Conservation (phyloP, 2,329 filamentous ascomycete genomes). For the Ophiostoma sp. region DNA sequence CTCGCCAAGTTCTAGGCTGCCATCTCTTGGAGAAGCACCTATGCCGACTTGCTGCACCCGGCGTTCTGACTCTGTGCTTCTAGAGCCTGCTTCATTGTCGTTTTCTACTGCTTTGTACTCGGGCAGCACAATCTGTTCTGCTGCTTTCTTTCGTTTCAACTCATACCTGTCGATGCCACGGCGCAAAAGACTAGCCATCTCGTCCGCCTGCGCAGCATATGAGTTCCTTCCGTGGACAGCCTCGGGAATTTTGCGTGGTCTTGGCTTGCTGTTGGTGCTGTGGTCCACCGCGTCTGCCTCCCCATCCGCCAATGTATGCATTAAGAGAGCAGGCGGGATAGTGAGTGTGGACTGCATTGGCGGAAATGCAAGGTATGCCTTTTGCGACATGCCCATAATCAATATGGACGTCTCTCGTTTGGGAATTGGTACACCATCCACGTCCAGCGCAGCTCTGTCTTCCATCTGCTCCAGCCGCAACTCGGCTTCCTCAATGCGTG, state of each 20-base stretch:
- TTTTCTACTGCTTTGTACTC: slow-evolving; percentile 32
- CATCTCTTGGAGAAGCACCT: slow-evolving; percentile 28
- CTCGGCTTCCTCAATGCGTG: slow-evolving; percentile 12
- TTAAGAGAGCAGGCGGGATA: slow-evolving; percentile 45
- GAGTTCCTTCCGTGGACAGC: slow-evolving; percentile 36
- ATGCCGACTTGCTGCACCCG: slow-evolving; percentile 30
- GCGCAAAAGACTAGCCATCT: slow-evolving; percentile 45
- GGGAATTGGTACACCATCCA: background rate
- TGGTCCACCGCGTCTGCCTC: slow-evolving; percentile 13
- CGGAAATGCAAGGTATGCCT: slow-evolving; percentile 45
- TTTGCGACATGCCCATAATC: slow-evolving; percentile 33
- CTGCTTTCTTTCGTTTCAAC: slow-evolving; percentile 38
- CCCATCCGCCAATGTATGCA: slow-evolving; percentile 39
- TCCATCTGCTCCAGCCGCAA: background rate
- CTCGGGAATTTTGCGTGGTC: slow-evolving; percentile 11
- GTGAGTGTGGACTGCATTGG: slow-evolving; percentile 43
- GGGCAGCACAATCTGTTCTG: slow-evolving; percentile 33
- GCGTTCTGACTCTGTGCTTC: background rate
- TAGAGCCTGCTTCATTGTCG: slow-evolving; percentile 25
- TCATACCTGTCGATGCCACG: slow-evolving; percentile 45
- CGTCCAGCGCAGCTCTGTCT: background rate
- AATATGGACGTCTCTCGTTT: slow-evolving; percentile 17
- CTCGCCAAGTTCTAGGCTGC: background rate
- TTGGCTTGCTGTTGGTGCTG: background rate
- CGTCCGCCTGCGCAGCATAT: slow-evolving; percentile 43